Conservation (phyloP, 2,329 filamentous ascomycete species). For the Ophiognomonia clavigignenti-juglandacearum region DNA sequence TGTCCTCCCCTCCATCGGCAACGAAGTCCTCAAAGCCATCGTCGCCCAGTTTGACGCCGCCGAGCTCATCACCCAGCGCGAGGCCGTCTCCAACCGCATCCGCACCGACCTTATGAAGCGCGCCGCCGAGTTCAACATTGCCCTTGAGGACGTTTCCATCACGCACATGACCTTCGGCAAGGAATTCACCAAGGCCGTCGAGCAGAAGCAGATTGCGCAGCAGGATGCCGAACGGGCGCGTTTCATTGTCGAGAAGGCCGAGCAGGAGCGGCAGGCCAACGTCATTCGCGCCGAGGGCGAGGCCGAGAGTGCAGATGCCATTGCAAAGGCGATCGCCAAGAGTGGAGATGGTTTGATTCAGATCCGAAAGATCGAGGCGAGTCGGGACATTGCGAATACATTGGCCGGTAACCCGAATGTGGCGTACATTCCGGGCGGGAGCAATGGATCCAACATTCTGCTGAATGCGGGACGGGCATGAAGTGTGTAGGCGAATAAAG, state of each 20-base stretch:
- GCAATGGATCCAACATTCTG: slow-evolving; percentile 55
- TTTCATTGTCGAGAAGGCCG: slow-evolving; percentile 97
- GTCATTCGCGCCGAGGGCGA: slow-evolving; percentile 98
- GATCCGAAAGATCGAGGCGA: slow-evolving; percentile 96
- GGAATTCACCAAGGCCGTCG: slow-evolving; percentile 97
- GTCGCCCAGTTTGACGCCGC: slow-evolving; percentile 98
- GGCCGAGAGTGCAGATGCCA: slow-evolving; percentile 93
- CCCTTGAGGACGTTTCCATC: slow-evolving; percentile 96
- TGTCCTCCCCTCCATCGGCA: slow-evolving; percentile 96
- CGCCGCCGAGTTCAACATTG: slow-evolving; percentile 96
- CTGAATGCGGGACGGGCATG: slow-evolving; percentile 45
- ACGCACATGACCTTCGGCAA: slow-evolving; percentile 99
- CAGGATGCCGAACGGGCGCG: slow-evolving; percentile 96
- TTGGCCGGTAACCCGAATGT: slow-evolving; percentile 90
- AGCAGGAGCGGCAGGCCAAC: slow-evolving; percentile 98
- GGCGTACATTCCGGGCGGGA: slow-evolving; percentile 81
- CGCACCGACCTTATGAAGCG: slow-evolving; percentile 86
- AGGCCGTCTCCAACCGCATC: slow-evolving; percentile 94
- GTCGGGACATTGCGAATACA: slow-evolving; percentile 90
- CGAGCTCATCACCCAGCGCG: slow-evolving; percentile 97
- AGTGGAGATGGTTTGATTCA: slow-evolving; percentile 87
- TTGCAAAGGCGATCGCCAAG: slow-evolving; percentile 90
- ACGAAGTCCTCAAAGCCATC: slow-evolving; percentile 98
- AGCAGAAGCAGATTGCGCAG: slow-evolving; percentile 99
- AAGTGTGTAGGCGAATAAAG: slow-evolving; percentile 2